A percentile compares a stretch with the other conserved stretches of the same genome.
These are phyloP conservation scores for Cucumis melo DNA, from an alignment of 306 rosid genomes.

Conservation along the genomic window DNA sequence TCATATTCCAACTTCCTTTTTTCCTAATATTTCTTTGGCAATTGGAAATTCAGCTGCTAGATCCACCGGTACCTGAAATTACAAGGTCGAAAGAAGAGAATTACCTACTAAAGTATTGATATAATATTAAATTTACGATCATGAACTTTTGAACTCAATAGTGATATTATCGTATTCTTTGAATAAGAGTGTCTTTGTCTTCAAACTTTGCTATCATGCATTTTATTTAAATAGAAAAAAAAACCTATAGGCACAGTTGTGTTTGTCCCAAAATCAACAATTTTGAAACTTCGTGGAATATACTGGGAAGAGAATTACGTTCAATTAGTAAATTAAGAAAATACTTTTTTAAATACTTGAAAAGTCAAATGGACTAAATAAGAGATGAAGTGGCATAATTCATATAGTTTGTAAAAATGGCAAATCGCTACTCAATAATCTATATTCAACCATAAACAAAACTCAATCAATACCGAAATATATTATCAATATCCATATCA, in stretches of 20 bases:
- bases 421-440: no score
- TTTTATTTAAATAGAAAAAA: no score
- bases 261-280: not conserved
- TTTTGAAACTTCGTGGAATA: not conserved
- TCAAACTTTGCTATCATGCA: no score
- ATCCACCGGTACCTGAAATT: slow-evolving; percentile 75
- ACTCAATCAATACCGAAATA: not conserved
- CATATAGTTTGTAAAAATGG: no score
- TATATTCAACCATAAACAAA: not conserved
- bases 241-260: no score
- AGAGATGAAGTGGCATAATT: not conserved
- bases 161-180: no score
- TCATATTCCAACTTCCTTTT: not conserved
- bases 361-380: not conserved
- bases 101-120: not conserved
- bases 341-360: no score
- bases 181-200: not conserved
- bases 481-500: not conserved
- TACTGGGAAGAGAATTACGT: no score
- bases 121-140: not conserved
- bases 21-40: slow-evolving; percentile 40
- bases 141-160: not conserved
- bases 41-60: slow-evolving; percentile 57
- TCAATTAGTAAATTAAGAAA: no score
- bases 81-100: not conserved